Percentiles rank a stretch among this genome's conserved stretches.
Conservation (phyloP, 441 rosid species). For the Gossypium davidsonii region DNA sequence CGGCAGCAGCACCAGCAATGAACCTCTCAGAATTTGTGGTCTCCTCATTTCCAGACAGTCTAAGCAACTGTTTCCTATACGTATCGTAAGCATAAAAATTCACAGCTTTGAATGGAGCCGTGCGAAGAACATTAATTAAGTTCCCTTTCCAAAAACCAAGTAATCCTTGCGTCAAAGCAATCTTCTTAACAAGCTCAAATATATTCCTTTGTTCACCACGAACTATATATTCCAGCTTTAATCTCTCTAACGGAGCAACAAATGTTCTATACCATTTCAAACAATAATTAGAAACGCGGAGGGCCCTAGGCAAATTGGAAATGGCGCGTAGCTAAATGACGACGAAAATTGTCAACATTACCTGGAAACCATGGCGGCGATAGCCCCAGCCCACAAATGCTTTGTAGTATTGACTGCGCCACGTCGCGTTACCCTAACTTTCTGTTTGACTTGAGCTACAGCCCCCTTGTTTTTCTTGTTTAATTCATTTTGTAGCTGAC, state of each 20-base stretch:
- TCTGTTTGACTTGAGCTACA: constrained; percentile 19
- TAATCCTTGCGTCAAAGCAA: constrained; percentile 60
- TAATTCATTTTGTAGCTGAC: constrained; percentile 26
- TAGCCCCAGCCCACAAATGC: constrained; percentile 83
- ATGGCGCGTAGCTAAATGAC: background rate
- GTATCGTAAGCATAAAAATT: constrained; percentile 75
- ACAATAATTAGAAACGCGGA: background rate
- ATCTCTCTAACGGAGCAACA: constrained; percentile 31
- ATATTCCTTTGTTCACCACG: constrained; percentile 72
- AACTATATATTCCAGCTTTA: constrained; percentile 29
- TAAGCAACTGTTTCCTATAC: constrained; percentile 68
- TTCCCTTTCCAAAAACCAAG: constrained; percentile 86
- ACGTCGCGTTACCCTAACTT: constrained; percentile 26
- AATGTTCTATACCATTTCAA: constrained; percentile 40
- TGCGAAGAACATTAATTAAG: constrained; percentile 66
- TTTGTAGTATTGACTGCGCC: constrained; percentile 64
- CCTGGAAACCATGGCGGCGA: constrained; percentile 87
- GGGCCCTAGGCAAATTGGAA: background rate
- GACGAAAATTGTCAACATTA: constrained; percentile 4
- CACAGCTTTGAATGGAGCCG: constrained; percentile 85
- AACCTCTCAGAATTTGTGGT: constrained; percentile 75
- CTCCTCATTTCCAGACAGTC: constrained; percentile 58
- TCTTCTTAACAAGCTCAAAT: constrained; percentile 47
- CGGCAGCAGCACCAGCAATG: constrained; percentile 83
- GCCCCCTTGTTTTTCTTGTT: constrained; percentile 18